phyloP scores from a whole-genome alignment of 768 basidiomycete genomes.

The Naganishia onofrii region DNA sequence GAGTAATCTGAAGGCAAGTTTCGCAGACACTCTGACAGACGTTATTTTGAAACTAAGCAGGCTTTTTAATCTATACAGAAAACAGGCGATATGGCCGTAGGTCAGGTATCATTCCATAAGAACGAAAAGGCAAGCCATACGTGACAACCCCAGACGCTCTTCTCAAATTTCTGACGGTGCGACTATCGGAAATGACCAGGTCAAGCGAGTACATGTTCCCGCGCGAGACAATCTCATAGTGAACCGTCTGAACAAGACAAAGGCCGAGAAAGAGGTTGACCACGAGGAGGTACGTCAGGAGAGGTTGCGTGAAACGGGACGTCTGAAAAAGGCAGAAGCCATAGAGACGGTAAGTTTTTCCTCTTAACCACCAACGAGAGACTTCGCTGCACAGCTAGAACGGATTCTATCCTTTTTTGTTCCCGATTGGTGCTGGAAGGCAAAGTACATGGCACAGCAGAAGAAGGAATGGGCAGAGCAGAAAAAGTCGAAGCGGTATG shows the following conservation, averaged over 20 bases:
- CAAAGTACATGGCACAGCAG: slow-evolving; percentile 73
- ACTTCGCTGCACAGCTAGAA: no score
- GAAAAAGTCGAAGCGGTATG: slow-evolving; percentile 83
- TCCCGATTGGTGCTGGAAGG: slow-evolving; percentile 55
- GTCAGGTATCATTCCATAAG: slow-evolving; percentile 89
- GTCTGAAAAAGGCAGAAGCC: slow-evolving; percentile 64
- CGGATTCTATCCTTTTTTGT: no score
- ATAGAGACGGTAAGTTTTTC: slow-evolving; percentile 63
- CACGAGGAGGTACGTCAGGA: slow-evolving; percentile 86
- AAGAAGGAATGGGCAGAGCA: slow-evolving; percentile 75
- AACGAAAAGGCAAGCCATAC: slow-evolving; percentile 68
- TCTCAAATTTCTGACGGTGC: background rate
- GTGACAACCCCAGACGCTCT: no score
- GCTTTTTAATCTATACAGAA: slow-evolving; percentile 59
- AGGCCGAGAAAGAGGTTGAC: slow-evolving; percentile 75
- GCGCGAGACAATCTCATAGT: slow-evolving; percentile 84
- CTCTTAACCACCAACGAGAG: no score
- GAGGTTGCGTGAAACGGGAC: slow-evolving; percentile 57
- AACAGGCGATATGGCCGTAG: slow-evolving; percentile 96
- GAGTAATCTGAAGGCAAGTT: slow-evolving; percentile 77
- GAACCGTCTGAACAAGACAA: slow-evolving; percentile 91
- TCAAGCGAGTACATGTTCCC: slow-evolving; percentile 64
- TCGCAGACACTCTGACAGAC: background rate
- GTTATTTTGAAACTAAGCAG: background rate
- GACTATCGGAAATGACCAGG: background rate